A percentile compares a stretch with the other conserved stretches of the same genome.
These are phyloP conservation scores for Phylloporus scabripes DNA, from an alignment of 768 basidiomycete species.

Conservation along the genomic window DNA sequence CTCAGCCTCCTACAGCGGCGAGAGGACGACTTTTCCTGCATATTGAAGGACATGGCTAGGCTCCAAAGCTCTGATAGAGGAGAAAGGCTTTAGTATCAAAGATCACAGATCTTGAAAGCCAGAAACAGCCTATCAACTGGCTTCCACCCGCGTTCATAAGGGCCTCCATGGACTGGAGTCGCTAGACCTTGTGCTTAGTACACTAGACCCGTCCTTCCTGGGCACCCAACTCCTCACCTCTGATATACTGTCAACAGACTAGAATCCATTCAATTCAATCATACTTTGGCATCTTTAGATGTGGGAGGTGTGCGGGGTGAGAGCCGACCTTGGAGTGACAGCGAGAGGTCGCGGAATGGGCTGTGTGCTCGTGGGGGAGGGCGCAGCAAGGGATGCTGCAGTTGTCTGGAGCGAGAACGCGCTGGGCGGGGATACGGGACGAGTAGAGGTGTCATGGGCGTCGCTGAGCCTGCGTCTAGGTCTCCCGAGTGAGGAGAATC, in stretches of 20 bases:
- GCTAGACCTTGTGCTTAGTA: constrained; percentile 26
- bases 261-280: constrained; percentile 3
- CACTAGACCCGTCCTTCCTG: constrained; percentile 24
- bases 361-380: constrained; percentile 27
- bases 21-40: constrained; percentile 37
- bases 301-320: too few relatives aligned
- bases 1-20: constrained; percentile 33
- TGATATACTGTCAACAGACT: constrained; percentile 15
- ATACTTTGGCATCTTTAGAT: constrained; percentile 31
- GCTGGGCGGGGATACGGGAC: constrained; percentile 55
- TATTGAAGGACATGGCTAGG: constrained; percentile 37
- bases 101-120: constrained; percentile 33
- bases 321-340: too few relatives aligned
- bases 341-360: constrained; percentile 1
- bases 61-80: constrained; percentile 32
- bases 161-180: constrained; percentile 24
- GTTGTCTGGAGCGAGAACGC: too few relatives aligned
- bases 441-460: constrained; percentile 68
- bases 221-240: constrained; percentile 22
- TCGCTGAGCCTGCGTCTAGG: constrained; percentile 69
- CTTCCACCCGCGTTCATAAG: constrained; percentile 31
- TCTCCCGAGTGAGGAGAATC: constrained; percentile 67
- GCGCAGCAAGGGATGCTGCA: constrained; percentile 36
- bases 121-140: constrained; percentile 45
- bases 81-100: constrained; percentile 32